Evolutionary conservation across 441 rosid species (phyloP).

Genomic region (Pelargonium myrrhifolium): DNA sequence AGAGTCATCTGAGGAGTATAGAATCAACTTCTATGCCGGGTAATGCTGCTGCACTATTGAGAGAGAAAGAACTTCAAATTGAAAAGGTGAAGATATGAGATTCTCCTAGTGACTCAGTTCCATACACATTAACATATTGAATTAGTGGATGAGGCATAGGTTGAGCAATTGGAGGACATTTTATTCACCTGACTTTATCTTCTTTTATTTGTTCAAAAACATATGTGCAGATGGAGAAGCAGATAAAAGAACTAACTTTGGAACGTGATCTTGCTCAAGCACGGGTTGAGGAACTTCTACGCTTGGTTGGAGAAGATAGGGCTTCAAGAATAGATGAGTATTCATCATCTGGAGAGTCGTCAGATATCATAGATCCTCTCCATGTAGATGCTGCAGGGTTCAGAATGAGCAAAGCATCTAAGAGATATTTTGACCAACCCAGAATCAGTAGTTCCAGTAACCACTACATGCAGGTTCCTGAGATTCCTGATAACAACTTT

Average conservation of each 20-base stretch:
- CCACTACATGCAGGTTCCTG: conserved; percentile 1
- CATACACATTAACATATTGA: background rate
- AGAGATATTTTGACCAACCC: background rate
- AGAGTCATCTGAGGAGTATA: conserved; percentile 46
- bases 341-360: background rate
- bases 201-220: background rate
- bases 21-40: conserved; percentile 33
- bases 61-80: conserved; percentile 58
- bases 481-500: background rate
- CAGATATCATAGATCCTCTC: conserved; percentile 6
- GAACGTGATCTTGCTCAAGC: conserved; percentile 50
- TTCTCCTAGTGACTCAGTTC: background rate
- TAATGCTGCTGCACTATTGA: conserved; percentile 37
- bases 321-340: conserved; percentile 23
- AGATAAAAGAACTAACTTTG: conserved; percentile 44
- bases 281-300: conserved; percentile 54
- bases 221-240: conserved; percentile 56
- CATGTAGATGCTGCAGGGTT: conserved; percentile 10
- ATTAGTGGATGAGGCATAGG: background rate
- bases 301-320: conserved; percentile 35
- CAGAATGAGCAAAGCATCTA: background rate
- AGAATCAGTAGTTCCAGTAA: background rate
- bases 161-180: background rate
- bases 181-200: background rate
- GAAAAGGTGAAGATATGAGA: conserved; percentile 41